Conservation (phyloP, 495 filamentous ascomycete species). For the Hyaloscypha bicolor region DNA sequence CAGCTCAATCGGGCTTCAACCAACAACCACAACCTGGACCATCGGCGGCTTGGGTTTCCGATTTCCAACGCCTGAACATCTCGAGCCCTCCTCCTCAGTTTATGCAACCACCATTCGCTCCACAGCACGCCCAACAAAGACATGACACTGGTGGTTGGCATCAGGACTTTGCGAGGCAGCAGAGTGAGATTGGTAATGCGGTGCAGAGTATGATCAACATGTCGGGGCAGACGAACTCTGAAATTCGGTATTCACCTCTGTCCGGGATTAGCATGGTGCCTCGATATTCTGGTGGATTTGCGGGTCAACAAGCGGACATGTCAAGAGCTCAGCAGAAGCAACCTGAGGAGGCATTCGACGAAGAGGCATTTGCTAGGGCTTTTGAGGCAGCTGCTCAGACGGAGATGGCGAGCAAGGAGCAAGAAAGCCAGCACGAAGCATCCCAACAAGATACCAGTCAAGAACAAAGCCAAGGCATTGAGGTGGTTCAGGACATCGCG, state of each 20-base stretch:
- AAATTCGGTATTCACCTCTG: conserved; percentile 16
- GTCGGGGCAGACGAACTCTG: background rate
- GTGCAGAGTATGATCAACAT: conserved; percentile 24
- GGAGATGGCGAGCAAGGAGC: conserved; percentile 16
- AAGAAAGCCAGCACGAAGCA: background rate
- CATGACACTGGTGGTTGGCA: conserved; percentile 50
- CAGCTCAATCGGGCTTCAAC: conserved; percentile 11
- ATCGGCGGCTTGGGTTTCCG: conserved; percentile 32
- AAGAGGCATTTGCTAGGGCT: conserved; percentile 41
- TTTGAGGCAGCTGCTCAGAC: conserved; percentile 37
- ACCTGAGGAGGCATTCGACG: conserved; percentile 37
- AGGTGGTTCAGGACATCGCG: conserved; percentile 20
- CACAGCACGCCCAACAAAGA: conserved; percentile 29
- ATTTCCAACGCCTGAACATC: conserved; percentile 39
- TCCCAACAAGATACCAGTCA: conserved; percentile 2
- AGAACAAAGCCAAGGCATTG: background rate
- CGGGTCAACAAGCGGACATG: conserved; percentile 11
- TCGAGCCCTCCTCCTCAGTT: conserved; percentile 29
- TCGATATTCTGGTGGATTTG: conserved; percentile 18
- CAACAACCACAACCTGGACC: conserved; percentile 18
- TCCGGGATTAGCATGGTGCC: conserved; percentile 15
- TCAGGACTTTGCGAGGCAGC: conserved; percentile 55
- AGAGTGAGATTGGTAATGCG: conserved; percentile 14
- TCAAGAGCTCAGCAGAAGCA: conserved; percentile 19
- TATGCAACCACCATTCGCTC: conserved; percentile 11